A percentile compares a stretch with the other conserved stretches of the same genome.
These are phyloP conservation scores for Cairneyella variabilis DNA, from an alignment of 495 filamentous ascomycete species.

Conservation along the genomic window DNA sequence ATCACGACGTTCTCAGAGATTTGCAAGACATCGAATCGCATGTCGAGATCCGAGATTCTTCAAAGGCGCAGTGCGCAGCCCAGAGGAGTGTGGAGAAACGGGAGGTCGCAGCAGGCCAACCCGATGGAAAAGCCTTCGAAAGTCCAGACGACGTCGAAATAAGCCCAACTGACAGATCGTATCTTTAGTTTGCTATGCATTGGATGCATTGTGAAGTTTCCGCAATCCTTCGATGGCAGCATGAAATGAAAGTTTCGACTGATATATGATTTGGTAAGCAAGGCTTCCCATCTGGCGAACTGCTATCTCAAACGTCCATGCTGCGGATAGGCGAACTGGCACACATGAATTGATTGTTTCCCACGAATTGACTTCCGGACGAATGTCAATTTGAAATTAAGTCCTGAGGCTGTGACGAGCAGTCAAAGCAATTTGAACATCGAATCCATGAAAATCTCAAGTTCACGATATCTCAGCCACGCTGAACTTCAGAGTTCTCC, in stretches of 20 bases:
- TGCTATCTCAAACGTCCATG: too few relatives aligned
- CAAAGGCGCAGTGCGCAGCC: constrained; percentile 14
- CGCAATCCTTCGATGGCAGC: background rate
- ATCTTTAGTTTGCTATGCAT: background rate
- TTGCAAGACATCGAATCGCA: constrained; percentile 19
- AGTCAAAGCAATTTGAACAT: too few relatives aligned
- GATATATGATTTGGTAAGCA: constrained; percentile 2
- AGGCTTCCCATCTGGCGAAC: background rate
- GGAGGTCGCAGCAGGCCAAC: constrained; percentile 8
- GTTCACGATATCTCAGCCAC: too few relatives aligned
- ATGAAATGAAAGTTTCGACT: too few relatives aligned
- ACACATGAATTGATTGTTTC: too few relatives aligned
- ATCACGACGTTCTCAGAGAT: constrained; percentile 14
- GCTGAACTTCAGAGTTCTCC: too few relatives aligned
- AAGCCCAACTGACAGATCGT: constrained; percentile 12
- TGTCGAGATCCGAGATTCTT: constrained; percentile 9
- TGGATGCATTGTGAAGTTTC: background rate
- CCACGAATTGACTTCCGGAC: too few relatives aligned
- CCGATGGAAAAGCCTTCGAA: background rate
- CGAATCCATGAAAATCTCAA: too few relatives aligned
- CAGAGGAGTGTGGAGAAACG: constrained; percentile 1
- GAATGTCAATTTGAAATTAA: too few relatives aligned
- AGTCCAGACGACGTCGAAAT: background rate
- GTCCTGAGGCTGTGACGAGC: too few relatives aligned
- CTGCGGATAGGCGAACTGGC: too few relatives aligned